Base-by-base conservation (phyloP, 306 rosid genomes). In the Inga laurina region DNA sequence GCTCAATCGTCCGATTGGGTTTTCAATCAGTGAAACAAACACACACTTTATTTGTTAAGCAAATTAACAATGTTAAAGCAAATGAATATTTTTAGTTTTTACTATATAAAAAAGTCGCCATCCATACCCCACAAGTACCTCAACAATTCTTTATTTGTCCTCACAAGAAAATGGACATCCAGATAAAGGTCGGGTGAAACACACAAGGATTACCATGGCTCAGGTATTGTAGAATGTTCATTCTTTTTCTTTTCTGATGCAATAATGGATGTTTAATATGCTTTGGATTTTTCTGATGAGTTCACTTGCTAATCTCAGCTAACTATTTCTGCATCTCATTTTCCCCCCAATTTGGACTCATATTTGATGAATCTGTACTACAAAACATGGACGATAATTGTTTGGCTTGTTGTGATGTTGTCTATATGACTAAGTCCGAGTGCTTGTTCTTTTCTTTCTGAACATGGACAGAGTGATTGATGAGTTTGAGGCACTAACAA, bases 181-280 rank as follows among this genome's bases (percentile, higher is more conserved):
- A 32, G 34, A 32, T 32, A 32, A 32, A 2, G 34, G 34, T 32
- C 3, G 34, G 34, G 34, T 32, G 14, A 37, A 77, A 43, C 52
- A 64, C 46, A 44, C 45, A 46, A 44, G 11, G 11, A 41, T 64
- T 39, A 24, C 22, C 21, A 18, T 39, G 39, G 43, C 56, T 1
- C 72, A 77, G 73, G 81, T 77, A 30, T 16, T 73, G 14, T 51
- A 45, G 35, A 52, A 74, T 24, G 24, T 35, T 78, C 61, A 61
- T 81, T 75, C 78, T 84, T 84, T 84, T 43, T 69, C 10, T 21
- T 83, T 56, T 13, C 65, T 2, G 4, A 48, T 48, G 16, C 13
- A 48, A 48, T 48, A 15, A 15, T 3, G 15, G 15, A 48, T 44
- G 18, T 54, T 21, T 16, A 39, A 35, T 43, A 41, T 34, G 68